Percentiles rank a stretch among this genome's conserved stretches.
Conservation (phyloP, 257 asterid species). For the Solanum clarkiae region DNA sequence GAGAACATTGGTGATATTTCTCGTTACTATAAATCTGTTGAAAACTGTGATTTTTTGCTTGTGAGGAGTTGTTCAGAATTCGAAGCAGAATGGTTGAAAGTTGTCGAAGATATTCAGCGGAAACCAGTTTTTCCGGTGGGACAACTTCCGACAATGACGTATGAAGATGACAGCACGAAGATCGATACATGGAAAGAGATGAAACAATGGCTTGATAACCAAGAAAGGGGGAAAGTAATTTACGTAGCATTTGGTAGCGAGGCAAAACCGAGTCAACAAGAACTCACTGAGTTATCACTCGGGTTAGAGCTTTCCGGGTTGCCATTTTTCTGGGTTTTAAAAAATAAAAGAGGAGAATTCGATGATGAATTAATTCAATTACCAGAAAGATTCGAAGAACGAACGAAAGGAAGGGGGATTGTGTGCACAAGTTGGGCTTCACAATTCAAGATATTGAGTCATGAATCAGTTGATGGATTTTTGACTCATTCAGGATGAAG, state of each 20-base stretch:
- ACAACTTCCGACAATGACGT: background rate
- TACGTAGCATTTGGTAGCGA: conserved; percentile 12
- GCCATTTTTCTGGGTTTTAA: conserved; percentile 22
- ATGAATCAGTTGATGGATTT: conserved; percentile 25
- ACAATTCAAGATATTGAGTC: conserved; percentile 14
- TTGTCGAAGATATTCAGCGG: background rate
- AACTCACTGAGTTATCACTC: too few species aligned
- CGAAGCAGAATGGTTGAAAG: background rate
- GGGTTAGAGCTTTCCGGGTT: conserved; percentile 11
- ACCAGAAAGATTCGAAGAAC: conserved; percentile 13
- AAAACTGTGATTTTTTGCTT: background rate
- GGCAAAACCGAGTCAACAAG: conserved; percentile 3
- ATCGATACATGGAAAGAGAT: background rate
- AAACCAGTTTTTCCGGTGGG: background rate
- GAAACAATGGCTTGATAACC: background rate
- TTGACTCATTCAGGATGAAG: conserved; percentile 28
- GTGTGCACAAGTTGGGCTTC: conserved; percentile 27
- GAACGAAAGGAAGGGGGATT: conserved; percentile 9
- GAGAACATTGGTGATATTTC: background rate
- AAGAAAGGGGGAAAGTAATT: background rate
- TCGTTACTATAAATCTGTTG: background rate
- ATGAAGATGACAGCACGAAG: background rate
- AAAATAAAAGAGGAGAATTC: background rate
- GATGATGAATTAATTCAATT: background rate
- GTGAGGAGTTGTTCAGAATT: conserved; percentile 1